Evolutionary conservation across 2,329 filamentous ascomycete genomes (phyloP), one percentile per base, ranked within the genome.

Genomic region (Emericellopsis atlantica): DNA sequence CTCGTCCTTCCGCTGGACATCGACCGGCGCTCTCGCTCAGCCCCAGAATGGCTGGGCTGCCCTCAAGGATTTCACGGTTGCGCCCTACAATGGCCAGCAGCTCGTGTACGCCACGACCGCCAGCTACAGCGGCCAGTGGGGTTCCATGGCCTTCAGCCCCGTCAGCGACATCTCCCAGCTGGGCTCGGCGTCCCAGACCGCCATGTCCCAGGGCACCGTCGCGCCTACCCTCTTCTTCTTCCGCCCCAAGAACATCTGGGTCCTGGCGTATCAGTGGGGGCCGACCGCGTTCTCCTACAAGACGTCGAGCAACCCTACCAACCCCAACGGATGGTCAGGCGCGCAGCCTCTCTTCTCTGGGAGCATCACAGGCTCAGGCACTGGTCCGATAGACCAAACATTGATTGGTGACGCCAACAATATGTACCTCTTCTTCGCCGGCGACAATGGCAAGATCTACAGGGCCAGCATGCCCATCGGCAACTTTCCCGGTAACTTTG

Each of bases 361-460:
- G 11, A 64, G 52, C 16, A 73, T 81, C 49, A 53, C 62, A 0
- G 64, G 51, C 42, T 70, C 69, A 8, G 52, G 55, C 55, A 77
- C 70, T 0, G 74, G 74, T 1, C 52, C 62, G 10, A 81, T 83
- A 45, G 77, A 82, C 54, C 76, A 79, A 57, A 74, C 75, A 0
- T 47, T 81, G 42, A 81, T 82, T 46, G 75, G 72, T 33, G 79
- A 82, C 54, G 57, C 57, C 51, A 56, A 53, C 6, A 70, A 72
- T 57, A 80, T 81, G 74, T 81, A 81, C 49, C 61, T 83, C 5
- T 83, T 82, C 69, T 82, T 81, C 48, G 66, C 68, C 0, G 79
- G 76, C 7, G 79, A 83, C 57, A 79, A 82, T 46, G 79, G 79
- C 54, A 70, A 69, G 36, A 77, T 83, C 51, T 82, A 82, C 59